phyloP scores from a whole-genome alignment of 2,329 filamentous ascomycete species.

The Xylariaceae sp. region DNA sequence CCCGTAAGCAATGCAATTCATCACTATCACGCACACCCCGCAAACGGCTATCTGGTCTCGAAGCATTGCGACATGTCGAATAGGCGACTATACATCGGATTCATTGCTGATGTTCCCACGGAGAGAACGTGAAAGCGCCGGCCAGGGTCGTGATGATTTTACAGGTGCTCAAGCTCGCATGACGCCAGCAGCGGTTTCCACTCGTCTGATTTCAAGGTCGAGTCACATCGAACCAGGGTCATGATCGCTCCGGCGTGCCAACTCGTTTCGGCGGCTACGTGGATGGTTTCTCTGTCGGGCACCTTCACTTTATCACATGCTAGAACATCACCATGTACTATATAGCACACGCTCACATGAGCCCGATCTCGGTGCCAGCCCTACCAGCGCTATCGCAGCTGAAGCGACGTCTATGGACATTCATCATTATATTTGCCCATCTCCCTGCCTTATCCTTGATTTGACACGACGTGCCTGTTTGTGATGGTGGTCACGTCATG shows the following conservation, averaged over 20 bases:
- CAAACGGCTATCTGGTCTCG: not conserved
- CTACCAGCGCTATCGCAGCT: too few species aligned
- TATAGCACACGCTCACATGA: not conserved
- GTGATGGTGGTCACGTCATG: conserved; percentile 17
- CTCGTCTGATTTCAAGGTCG: conserved; percentile 5
- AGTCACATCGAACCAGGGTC: not conserved
- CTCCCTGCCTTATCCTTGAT: not conserved
- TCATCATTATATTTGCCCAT: conserved; percentile 9
- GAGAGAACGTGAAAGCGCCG: conserved; percentile 1
- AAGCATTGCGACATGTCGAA: not conserved
- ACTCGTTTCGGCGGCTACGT: conserved; percentile 25
- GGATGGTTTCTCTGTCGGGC: too few species aligned
- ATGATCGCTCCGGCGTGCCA: not conserved
- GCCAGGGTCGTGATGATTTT: conserved; percentile 17
- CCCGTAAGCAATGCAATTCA: not conserved
- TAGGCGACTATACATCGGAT: not conserved
- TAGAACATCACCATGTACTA: conserved; percentile 16
- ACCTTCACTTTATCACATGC: conserved; percentile 21
- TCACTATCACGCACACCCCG: not conserved
- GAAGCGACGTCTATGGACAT: too few species aligned
- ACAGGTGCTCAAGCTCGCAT: conserved; percentile 19
- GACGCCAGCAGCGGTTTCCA: conserved; percentile 9
- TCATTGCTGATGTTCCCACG: too few species aligned
- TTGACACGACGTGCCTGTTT: conserved; percentile 6
- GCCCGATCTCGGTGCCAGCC: conserved; percentile 22